Conservation (phyloP, 179 eudicot genomes). For the Heliamphora pulchella region DNA sequence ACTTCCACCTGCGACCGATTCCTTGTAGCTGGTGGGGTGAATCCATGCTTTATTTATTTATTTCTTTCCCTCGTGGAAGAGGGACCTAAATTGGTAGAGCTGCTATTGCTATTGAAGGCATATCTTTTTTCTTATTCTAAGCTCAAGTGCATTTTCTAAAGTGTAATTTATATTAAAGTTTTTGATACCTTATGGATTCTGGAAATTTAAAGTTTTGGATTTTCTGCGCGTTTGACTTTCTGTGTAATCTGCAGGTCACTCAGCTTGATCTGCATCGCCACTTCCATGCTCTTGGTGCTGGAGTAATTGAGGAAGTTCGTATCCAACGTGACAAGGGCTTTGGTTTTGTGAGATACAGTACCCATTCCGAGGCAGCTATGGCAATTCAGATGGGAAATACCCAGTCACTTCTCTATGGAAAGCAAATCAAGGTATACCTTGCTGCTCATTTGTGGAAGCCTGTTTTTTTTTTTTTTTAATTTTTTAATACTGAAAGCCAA, state of each 20-base stretch:
- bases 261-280: constrained; percentile 94
- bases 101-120: background rate
- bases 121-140: background rate
- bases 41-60: background rate
- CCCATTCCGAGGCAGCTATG: constrained; percentile 87
- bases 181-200: background rate
- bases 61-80: background rate
- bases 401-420: constrained; percentile 61
- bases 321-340: constrained; percentile 97
- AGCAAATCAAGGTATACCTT: constrained; percentile 67
- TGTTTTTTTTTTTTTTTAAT: background rate
- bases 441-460: background rate
- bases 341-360: constrained; percentile 96
- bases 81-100: background rate
- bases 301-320: constrained; percentile 90
- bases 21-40: background rate
- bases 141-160: background rate
- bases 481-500: background rate
- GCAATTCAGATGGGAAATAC: constrained; percentile 93
- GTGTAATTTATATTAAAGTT: background rate
- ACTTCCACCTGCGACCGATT: background rate
- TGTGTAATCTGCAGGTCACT: constrained; percentile 16
- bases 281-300: constrained; percentile 86
- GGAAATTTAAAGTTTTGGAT: background rate
- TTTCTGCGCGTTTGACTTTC: background rate